Conservation (phyloP, 768 basidiomycete species). For the Agaricus blazei region DNA sequence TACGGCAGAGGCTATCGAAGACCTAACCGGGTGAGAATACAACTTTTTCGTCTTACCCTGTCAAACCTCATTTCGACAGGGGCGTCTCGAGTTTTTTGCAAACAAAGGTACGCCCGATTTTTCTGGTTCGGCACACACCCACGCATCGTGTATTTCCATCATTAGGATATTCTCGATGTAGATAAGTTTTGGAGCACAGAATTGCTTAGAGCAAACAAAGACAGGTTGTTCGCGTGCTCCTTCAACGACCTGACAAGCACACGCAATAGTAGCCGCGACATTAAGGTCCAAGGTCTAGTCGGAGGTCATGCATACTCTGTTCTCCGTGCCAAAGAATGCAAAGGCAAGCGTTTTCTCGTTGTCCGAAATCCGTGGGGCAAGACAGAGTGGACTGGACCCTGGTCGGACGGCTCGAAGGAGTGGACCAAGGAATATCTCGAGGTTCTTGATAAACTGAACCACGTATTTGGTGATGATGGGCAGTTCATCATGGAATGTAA, state of each 20-base stretch:
- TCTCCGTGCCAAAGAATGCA: conserved; percentile 36
- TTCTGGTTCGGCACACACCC: background rate
- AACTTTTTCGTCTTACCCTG: background rate
- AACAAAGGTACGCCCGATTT: conserved; percentile 26
- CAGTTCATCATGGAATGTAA: conserved; percentile 48
- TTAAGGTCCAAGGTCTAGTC: conserved; percentile 31
- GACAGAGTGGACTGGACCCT: conserved; percentile 43
- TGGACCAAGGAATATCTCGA: conserved; percentile 46
- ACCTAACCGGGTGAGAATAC: conserved; percentile 45
- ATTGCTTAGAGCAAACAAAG: conserved; percentile 42
- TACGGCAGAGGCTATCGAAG: conserved; percentile 47
- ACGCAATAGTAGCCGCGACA: conserved; percentile 22
- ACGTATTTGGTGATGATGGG: conserved; percentile 43
- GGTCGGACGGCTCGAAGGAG: conserved; percentile 46
- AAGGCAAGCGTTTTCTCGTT: conserved; percentile 42
- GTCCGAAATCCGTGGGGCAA: conserved; percentile 49
- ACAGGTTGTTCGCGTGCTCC: conserved; percentile 49
- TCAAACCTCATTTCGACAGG: conserved; percentile 16
- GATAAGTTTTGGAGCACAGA: conserved; percentile 53
- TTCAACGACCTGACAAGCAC: conserved; percentile 31
- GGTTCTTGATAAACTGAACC: conserved; percentile 30
- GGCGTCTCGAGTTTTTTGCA: conserved; percentile 39
- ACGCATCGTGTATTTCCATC: background rate
- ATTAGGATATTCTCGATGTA: conserved; percentile 40
- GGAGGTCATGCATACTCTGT: conserved; percentile 46